A percentile compares a stretch with the other conserved stretches of the same genome.
Conservation (phyloP, 768 basidiomycete species). For the Collybia nuda region DNA sequence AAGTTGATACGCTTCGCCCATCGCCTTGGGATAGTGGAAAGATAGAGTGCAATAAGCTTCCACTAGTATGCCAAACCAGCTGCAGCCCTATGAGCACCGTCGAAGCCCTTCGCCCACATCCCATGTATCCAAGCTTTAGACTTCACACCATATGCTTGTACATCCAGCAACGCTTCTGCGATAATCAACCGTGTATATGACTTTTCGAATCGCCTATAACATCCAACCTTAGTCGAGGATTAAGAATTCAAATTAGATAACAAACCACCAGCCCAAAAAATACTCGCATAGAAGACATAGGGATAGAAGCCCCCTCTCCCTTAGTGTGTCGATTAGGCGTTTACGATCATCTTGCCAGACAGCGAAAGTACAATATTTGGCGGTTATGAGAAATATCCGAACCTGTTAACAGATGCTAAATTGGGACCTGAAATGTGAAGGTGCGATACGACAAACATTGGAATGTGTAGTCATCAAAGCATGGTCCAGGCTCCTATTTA, state of each 20-base stretch:
- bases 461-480: constrained; percentile 88
- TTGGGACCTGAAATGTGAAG: background rate
- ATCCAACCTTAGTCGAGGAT: constrained; percentile 7
- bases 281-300: constrained; percentile 47
- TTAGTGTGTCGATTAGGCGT: constrained; percentile 44
- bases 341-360: constrained; percentile 73
- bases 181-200: constrained; percentile 50
- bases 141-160: constrained; percentile 54
- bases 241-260: constrained; percentile 3
- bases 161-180: constrained; percentile 64
- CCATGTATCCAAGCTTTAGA: constrained; percentile 66
- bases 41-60: too few species aligned
- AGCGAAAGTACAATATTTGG: constrained; percentile 81
- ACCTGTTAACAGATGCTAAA: constrained; percentile 38
- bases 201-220: constrained; percentile 56
- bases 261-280: constrained; percentile 71
- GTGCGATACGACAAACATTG: constrained; percentile 40
- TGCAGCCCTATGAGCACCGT: constrained; percentile 70
- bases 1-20: too few species aligned
- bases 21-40: too few species aligned
- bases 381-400: constrained; percentile 89
- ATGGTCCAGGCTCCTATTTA: constrained; percentile 70
- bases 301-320: constrained; percentile 49
- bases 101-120: constrained; percentile 53
- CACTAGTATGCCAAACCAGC: constrained; percentile 53